Evolutionary conservation across 371 early-diverging fungal genomes (phyloP), one percentile per base, ranked within the genome.

Genomic region (Syncephalis plumigaleata): DNA sequence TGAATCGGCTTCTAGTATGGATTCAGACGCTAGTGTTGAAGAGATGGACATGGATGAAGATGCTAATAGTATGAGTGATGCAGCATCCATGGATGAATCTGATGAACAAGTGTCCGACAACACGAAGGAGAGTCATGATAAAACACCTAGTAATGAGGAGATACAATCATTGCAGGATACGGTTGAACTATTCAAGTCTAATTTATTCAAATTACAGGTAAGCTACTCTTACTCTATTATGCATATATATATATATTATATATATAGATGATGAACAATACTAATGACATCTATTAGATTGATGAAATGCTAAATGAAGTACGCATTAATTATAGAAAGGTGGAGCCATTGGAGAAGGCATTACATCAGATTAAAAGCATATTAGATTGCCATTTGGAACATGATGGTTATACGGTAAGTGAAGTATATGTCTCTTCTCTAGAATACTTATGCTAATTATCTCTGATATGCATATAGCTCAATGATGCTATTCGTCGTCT

Each of bases 161-260:
- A 71, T 92, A 24, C 83, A 81, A 55, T 77, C 74, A 36, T 60
- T 91, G 44, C 81, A 77, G 57, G 83, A 89, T 44, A 81, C 86
- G 0, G 68, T 79, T 2, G 80, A 85, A 45, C 63, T 90, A 40
- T 88, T 78, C 67, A 87, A 87, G 49, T 84, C 88, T 21, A 92
- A 92, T 59, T 70, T 94, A 42, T 90, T 92, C 67, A 85, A 83
- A 58, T 63, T 92, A 42, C 87, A 92, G 74, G 31, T 31, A 70
- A 68, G 57, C 55, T 15, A 9, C 36, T 43, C 26, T 8, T 15
- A 9, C 36, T 43, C 26, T 8, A 42, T 5, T 25, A 17, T 46
- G 21, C 18, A 24, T 39, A 27, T 15, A 23, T 42, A 9, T n/a
- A 21, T 49, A 18, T 39, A 25, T 39, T 40, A 8, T 26, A 38